Percentiles rank a stretch among this genome's conserved stretches.
phyloP scores from a whole-genome alignment of 768 basidiomycete genomes.

The Tulasnella sp. region DNA sequence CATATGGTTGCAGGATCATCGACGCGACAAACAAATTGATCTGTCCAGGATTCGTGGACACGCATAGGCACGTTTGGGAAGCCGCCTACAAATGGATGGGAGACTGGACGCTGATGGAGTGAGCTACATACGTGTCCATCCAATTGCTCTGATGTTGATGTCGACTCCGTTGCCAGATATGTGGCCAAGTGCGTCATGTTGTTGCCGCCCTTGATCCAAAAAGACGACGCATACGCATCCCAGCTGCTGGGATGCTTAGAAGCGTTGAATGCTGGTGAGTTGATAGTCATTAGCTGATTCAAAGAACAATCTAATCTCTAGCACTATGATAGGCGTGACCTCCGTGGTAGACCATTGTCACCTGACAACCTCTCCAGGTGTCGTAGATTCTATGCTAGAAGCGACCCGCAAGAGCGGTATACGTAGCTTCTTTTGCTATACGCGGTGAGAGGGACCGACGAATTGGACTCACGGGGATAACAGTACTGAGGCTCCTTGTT shows the following conservation, averaged over 20 bases:
- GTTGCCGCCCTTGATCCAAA: neutral
- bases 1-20: neutral
- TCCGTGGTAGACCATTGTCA: slow-evolving; percentile 10
- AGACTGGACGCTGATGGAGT: slow-evolving; percentile 15
- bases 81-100: slow-evolving; percentile 11
- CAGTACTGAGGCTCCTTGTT: no score
- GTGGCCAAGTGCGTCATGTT: slow-evolving; percentile 5
- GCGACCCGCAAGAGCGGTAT: slow-evolving; percentile 13
- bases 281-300: neutral
- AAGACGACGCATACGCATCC: slow-evolving; percentile 9
- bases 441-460: slow-evolving; percentile 1
- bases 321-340: slow-evolving; percentile 1
- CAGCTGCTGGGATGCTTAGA: slow-evolving; percentile 10
- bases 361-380: neutral
- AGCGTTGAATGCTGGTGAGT: slow-evolving; percentile 10
- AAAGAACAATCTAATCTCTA: no score
- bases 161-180: neutral
- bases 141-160: neutral
- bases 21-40: slow-evolving; percentile 13
- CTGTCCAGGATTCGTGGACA: slow-evolving; percentile 10
- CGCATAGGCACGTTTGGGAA: slow-evolving; percentile 14
- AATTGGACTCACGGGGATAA: neutral
- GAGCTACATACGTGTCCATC: neutral
- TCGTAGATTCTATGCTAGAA: slow-evolving; percentile 8
- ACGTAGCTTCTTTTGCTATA: slow-evolving; percentile 13